Percentiles rank a stretch among this genome's conserved stretches.
These are phyloP conservation scores for Fistulifera solaris DNA, from an alignment of 108 stramenopile genomes.

Conservation along the genomic window DNA sequence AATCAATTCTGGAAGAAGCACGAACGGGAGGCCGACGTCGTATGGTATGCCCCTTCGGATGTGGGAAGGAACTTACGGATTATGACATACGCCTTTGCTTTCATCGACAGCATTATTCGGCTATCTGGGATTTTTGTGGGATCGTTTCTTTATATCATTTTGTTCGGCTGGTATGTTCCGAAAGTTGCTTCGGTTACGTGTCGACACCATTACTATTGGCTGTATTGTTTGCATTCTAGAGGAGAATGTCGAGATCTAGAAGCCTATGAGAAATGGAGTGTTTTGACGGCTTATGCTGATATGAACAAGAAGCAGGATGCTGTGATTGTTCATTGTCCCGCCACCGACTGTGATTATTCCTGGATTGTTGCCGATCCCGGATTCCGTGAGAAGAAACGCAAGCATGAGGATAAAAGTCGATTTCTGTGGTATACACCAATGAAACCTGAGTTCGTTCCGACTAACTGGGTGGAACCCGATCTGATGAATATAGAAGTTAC, in stretches of 20 bases:
- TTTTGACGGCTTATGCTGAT: conserved; percentile 1
- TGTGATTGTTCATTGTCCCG: conserved; percentile 11
- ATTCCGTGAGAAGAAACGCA: conserved; percentile 7
- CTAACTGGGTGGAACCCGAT: conserved; percentile 8
- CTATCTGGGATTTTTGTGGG: conserved; percentile 1
- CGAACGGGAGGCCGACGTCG: conserved; percentile 10
- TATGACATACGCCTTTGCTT: conserved; percentile 8
- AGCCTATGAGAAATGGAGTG: conserved; percentile 16
- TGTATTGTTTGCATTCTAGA: conserved; percentile 8
- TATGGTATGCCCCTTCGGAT: conserved; percentile 14
- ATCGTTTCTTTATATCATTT: neutral
- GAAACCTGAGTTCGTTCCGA: neutral
- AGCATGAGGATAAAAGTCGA: conserved; percentile 6
- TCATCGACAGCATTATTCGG: conserved; percentile 3
- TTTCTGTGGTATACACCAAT: conserved; percentile 15
- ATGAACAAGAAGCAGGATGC: neutral
- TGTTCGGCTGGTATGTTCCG: neutral
- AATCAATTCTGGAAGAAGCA: conserved; percentile 14
- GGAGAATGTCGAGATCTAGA: conserved; percentile 5
- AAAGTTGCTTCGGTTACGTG: neutral
- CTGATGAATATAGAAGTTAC: neutral
- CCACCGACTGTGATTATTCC: conserved; percentile 14
- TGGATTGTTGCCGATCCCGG: conserved; percentile 10
- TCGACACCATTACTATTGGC: neutral
- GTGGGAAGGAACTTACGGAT: conserved; percentile 9